These are phyloP conservation scores for Wolfiporia cocos DNA, from an alignment of 1,284 basidiomycete genomes.

Conservation along the genomic window DNA sequence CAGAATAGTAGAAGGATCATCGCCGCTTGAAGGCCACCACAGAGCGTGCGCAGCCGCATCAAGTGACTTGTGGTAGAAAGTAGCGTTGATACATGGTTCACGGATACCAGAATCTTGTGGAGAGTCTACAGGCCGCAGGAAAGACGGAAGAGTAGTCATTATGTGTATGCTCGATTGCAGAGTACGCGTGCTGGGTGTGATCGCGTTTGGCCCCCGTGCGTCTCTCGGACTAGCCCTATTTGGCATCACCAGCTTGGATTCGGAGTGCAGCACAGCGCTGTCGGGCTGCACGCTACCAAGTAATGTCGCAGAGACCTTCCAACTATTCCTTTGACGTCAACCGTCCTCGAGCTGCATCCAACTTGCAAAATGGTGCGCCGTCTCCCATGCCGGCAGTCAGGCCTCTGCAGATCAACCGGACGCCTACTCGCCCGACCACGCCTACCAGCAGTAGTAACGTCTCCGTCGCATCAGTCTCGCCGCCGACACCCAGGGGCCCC, in stretches of 20 bases:
- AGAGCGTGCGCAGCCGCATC: slow-evolving; percentile 34
- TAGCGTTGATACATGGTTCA: slow-evolving; percentile 10
- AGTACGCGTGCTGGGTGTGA: background rate
- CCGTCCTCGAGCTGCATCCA: slow-evolving; percentile 19
- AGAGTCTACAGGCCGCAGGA: slow-evolving; percentile 10
- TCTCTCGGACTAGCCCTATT: slow-evolving; percentile 2
- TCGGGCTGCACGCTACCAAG: background rate
- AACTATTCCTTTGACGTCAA: slow-evolving; percentile 31
- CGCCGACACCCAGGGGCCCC: slow-evolving; percentile 20
- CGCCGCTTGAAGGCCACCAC: slow-evolving; percentile 42
- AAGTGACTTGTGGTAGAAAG: slow-evolving; percentile 11
- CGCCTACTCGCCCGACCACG: slow-evolving; percentile 26
- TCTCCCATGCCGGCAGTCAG: slow-evolving; percentile 26
- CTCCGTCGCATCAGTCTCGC: slow-evolving; percentile 17
- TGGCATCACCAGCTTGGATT: slow-evolving; percentile 3
- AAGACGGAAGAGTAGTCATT: slow-evolving; percentile 10
- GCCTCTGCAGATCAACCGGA: slow-evolving; percentile 46
- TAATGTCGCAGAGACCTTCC: slow-evolving; percentile 53
- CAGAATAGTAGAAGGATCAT: slow-evolving; percentile 30
- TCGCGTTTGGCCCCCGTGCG: background rate
- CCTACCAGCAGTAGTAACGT: slow-evolving; percentile 28
- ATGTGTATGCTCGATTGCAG: background rate
- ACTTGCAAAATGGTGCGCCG: slow-evolving; percentile 16
- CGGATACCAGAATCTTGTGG: slow-evolving; percentile 6
- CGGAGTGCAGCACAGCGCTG: slow-evolving; percentile 5